Base-by-base conservation (phyloP, 345 rosid genomes). In the Capsella bursapastoris region DNA sequence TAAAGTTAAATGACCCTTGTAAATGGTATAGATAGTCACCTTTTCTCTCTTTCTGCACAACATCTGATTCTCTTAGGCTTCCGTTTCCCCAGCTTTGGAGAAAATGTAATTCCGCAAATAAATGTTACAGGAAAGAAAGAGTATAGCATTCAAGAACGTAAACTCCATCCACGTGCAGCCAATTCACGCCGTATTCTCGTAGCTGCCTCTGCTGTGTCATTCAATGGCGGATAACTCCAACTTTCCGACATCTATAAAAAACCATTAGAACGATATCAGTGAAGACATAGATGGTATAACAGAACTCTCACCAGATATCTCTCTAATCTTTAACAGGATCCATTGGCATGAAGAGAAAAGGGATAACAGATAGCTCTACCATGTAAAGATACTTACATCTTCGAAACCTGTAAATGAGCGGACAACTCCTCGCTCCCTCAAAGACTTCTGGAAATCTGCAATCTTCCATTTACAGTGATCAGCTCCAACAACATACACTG, bases 191-290 rank as follows among this genome's bases (percentile, higher is more conserved):
- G 88, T 65, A 92, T 86, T 67, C 83, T 88, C 47, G 49, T 76
- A 43, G 98, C 99, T 64, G 94, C 99, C 74, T 92, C 98, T 66
- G 94, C 88, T 0, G 91, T 86, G 82, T 95, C 99, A 70, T 85
- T 89, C 43, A 92, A 82, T 38, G 97, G 99, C 50, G 99, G 98
- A 79, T 95, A 92, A 82, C 98, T 90, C 97, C 97, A 92, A 78
- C 85, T 89, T 69, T 88, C 98, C 14, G 91, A 84, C 77, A 95
- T 88, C 99, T 92, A 84, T 28, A 70, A 70, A 58, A 49, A 22
- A 47, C 57, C 72, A 72, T 47, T 15, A 7, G 3, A 64, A 29
- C 57, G 57, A 64, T 31, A 51, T 59, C 41, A 51, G 31, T 53
- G 25, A 25, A 8, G 32, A 64, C 68, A 57, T 16, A 31, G 12